Conservation (phyloP, 805 yeast genomes). For the Tanozyma kutaoensis region DNA sequence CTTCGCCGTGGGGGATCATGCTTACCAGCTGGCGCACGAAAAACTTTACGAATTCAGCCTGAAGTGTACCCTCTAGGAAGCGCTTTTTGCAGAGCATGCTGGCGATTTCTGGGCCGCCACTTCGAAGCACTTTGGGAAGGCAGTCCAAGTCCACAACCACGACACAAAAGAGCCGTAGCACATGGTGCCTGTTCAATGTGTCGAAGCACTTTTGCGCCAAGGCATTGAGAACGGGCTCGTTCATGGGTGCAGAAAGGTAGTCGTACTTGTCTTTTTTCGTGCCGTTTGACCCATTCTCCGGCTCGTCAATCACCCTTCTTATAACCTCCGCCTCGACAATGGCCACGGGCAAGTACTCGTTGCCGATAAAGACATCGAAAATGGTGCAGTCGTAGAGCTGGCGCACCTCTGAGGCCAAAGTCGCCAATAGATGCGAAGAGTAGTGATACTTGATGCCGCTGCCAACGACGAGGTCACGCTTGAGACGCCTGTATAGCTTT, state of each 20-base stretch:
- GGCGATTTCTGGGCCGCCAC: slow-evolving; percentile 87
- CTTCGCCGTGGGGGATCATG: slow-evolving; percentile 62
- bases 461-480: slow-evolving; percentile 14
- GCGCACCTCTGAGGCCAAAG: slow-evolving; percentile 69
- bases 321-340: slow-evolving; percentile 60
- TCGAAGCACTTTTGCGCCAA: slow-evolving; percentile 33
- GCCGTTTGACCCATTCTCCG: slow-evolving; percentile 3
- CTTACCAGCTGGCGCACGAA: slow-evolving; percentile 50
- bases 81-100: slow-evolving; percentile 72
- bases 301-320: slow-evolving; percentile 21
- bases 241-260: slow-evolving; percentile 26
- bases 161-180: slow-evolving; percentile 70
- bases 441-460: slow-evolving; percentile 55
- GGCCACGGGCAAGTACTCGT: slow-evolving; percentile 74
- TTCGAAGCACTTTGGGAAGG: slow-evolving; percentile 69
- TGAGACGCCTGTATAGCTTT: slow-evolving; percentile 15
- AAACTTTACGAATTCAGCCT: slow-evolving; percentile 75
- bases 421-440: slow-evolving; percentile 74
- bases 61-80: slow-evolving; percentile 66
- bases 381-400: slow-evolving; percentile 84
- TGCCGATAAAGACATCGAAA: slow-evolving; percentile 69
- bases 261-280: slow-evolving; percentile 9
- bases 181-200: slow-evolving; percentile 36
- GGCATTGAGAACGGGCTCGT: slow-evolving; percentile 27
- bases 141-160: slow-evolving; percentile 69